Evolutionary conservation across 139 green algal species (phyloP).

Genomic region (Astrephomene gubernaculifera): DNA sequence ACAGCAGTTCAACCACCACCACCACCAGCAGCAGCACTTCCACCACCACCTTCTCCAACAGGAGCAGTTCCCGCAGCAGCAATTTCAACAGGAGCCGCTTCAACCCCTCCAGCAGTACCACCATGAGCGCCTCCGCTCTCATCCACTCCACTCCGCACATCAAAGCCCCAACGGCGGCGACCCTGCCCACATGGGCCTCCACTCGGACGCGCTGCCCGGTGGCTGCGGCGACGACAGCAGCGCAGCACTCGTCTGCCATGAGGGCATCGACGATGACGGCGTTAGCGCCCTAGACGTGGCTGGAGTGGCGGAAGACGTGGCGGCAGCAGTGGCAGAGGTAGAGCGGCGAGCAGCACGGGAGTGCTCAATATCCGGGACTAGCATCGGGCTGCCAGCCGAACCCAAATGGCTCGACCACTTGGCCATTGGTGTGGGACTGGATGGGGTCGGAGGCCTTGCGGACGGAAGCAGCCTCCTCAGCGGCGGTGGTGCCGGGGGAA

Average conservation of each 20-base stretch:
- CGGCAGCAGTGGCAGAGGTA: neutral
- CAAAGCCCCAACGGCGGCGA: neutral
- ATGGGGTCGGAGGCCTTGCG: neutral
- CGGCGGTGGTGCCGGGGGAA: neutral
- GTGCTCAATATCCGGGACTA: neutral
- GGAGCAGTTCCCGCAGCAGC: neutral
- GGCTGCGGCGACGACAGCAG: neutral
- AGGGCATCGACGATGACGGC: neutral
- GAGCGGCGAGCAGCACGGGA: neutral
- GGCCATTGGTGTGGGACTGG: neutral
- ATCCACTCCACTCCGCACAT: neutral
- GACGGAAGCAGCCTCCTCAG: neutral
- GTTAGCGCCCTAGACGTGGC: neutral
- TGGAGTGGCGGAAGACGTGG: neutral
- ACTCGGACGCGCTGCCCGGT: neutral
- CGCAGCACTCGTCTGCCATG: neutral
- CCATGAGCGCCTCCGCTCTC: neutral
- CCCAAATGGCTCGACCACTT: constrained; percentile 25
- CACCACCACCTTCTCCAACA: neutral
- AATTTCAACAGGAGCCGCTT: neutral
- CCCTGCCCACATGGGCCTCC: neutral
- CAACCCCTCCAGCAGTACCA: neutral
- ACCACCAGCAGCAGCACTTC: neutral
- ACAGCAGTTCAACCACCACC: neutral
- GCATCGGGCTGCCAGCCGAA: neutral